These are phyloP conservation scores for Fusarium globosum DNA, from an alignment of 2,329 filamentous ascomycete species.

Conservation along the genomic window DNA sequence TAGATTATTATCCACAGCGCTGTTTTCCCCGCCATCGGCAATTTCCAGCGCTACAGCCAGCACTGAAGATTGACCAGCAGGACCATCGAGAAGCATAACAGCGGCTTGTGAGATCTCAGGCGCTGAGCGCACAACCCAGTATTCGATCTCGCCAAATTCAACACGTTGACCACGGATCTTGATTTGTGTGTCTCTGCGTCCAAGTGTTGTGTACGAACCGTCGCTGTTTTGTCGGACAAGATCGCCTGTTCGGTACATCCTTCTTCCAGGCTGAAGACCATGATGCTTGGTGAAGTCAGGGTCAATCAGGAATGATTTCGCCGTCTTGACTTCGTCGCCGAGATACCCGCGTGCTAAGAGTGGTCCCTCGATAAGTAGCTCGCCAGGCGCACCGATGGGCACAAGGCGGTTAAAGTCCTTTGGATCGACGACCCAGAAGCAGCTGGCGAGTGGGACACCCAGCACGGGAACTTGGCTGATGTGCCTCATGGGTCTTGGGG, in stretches of 20 bases:
- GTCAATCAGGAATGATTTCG: background rate
- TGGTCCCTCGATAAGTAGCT: background rate
- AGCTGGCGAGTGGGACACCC: background rate
- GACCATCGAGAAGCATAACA: background rate
- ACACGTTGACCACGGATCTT: constrained; percentile 3
- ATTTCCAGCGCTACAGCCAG: background rate
- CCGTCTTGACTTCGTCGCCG: background rate
- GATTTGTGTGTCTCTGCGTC: background rate
- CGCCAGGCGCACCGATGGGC: background rate
- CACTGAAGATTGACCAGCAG: background rate
- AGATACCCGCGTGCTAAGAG: background rate
- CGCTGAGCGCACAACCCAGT: background rate
- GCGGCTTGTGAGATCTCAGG: background rate
- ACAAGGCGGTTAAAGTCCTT: background rate
- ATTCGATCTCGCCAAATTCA: constrained; percentile 5
- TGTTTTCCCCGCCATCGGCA: background rate
- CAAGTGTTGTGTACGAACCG: background rate
- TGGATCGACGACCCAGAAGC: constrained; percentile 2
- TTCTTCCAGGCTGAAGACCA: background rate
- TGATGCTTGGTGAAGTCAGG: background rate
- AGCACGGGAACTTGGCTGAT: constrained; percentile 3
- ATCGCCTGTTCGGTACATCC: constrained; percentile 8
- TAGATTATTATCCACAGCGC: background rate
- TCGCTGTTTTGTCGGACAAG: constrained; percentile 1
- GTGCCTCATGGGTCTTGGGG: background rate